phyloP scores from a whole-genome alignment of 805 yeast genomes.

The Candida awuae region DNA sequence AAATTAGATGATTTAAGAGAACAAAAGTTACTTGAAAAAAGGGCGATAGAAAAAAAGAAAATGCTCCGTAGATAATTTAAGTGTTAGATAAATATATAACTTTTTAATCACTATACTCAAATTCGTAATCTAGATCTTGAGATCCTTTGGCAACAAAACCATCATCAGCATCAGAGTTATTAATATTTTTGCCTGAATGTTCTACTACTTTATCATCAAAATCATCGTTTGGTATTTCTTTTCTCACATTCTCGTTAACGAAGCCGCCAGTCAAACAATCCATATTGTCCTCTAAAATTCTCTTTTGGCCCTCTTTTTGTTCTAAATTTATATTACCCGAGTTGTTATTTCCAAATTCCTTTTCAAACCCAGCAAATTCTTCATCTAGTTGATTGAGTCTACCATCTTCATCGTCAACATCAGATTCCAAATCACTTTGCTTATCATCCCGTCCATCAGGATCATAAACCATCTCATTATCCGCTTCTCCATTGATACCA shows the following conservation, averaged over 20 bases:
- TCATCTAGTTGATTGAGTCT: too few species aligned
- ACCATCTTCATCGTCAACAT: slow-evolving; percentile 5
- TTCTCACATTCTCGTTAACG: slow-evolving; percentile 6
- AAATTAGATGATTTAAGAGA: slow-evolving; percentile 70
- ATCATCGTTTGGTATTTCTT: slow-evolving; percentile 5
- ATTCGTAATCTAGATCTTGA: slow-evolving; percentile 30
- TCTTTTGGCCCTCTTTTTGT: too few species aligned
- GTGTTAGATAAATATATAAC: background rate
- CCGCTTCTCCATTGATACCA: too few species aligned
- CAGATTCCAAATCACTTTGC: slow-evolving; percentile 1
- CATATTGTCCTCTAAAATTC: too few species aligned
- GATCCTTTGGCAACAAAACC: slow-evolving; percentile 3
- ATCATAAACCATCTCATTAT: slow-evolving; percentile 3
- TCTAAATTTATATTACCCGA: too few species aligned
- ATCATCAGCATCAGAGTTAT: background rate
- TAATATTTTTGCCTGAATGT: too few species aligned
- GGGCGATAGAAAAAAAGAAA: slow-evolving; percentile 34
- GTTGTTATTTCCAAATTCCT: too few species aligned
- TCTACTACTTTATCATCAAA: slow-evolving; percentile 37
- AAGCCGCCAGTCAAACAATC: too few species aligned
- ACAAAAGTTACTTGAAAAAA: slow-evolving; percentile 47
- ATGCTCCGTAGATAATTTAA: slow-evolving; percentile 2
- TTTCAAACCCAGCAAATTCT: slow-evolving; percentile 13
- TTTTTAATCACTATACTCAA: slow-evolving; percentile 34
- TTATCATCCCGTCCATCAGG: too few species aligned